phyloP scores from a whole-genome alignment of 2,329 filamentous ascomycete species.

The Blumeriella jaapii region DNA sequence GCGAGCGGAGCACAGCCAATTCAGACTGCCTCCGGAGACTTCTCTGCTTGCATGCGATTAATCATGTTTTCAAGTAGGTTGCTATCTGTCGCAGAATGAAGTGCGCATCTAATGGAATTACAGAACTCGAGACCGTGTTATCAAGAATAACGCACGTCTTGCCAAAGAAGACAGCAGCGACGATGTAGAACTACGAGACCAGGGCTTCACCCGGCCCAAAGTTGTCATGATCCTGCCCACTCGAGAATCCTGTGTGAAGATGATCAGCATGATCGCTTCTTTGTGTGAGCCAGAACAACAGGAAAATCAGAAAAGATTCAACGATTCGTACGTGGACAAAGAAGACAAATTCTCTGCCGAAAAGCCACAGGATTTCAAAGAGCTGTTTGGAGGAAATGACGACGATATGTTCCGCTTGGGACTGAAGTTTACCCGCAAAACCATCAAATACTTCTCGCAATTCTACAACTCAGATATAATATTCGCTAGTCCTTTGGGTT shows the following conservation, averaged over 20 bases:
- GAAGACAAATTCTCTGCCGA: constrained; percentile 58
- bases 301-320: constrained; percentile 87
- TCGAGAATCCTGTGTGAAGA: constrained; percentile 69
- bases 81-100: neutral
- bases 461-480: constrained; percentile 98
- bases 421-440: constrained; percentile 95
- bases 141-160: constrained; percentile 83
- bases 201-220: constrained; percentile 92
- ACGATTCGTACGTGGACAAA: constrained; percentile 66
- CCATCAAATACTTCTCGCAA: constrained; percentile 84
- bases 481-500: constrained; percentile 76
- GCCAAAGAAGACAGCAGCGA: constrained; percentile 51
- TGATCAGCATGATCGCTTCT: constrained; percentile 64
- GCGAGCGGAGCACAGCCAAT: constrained; percentile 58
- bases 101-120: constrained; percentile 9
- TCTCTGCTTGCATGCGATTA: constrained; percentile 72
- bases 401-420: constrained; percentile 95
- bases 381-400: constrained; percentile 88
- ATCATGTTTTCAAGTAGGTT: constrained; percentile 76
- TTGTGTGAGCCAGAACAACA: constrained; percentile 79
- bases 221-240: constrained; percentile 85
- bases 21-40: constrained; percentile 58
- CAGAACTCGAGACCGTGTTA: constrained; percentile 73
- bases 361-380: constrained; percentile 75
- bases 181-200: constrained; percentile 71